Evolutionary conservation across 345 rosid species (phyloP), one percentile per base, ranked within the genome.

Genomic region (Salix caprea): DNA sequence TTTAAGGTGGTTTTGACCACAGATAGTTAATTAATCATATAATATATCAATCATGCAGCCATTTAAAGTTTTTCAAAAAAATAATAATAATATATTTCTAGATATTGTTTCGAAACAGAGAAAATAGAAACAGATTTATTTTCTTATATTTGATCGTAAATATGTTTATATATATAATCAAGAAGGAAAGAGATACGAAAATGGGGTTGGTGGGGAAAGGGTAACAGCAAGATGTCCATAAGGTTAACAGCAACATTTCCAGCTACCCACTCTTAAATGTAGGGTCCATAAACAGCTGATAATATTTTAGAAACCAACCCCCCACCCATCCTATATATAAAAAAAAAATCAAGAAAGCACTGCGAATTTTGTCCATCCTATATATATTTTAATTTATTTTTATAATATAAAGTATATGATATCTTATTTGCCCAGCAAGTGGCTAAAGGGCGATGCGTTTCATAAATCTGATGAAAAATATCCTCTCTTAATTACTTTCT

Each of bases 251-350:
- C 37, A 34, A 34, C 37, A 50, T 26, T 76, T 69, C 48, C 82
- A 78, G 18, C 85, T 21, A 76, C 82, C 82, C 80, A 56, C 82
- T 28, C 1, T 2, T 5, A 42, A 34, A 15, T 16, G 46, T 2
- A 16, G 37, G 48, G 48, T 40, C 65, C 50, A 52, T 34, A 48
- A 67, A 7, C 77, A 28, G 36, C 70, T 37, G 8, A 1, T 37
- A 19, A 26, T 37, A 19, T 26, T 21, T 56, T 56, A 56, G 56
- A 60, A 13, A 64, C 46, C 67, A 74, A 32, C 67, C 50, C 37
- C 18, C 67, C 66, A n/a, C 54, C 65, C 28, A 21, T 56, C 23
- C 12, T 54, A 21, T 50, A 32, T 32, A 4, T 4, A 32, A 32
- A 32, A 4, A 32, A 50, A 16, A 52, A 16, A 18, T 5, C 2